Evolutionary conservation across 805 yeast species (phyloP), one percentile per base, ranked within the genome.

Genomic region (Clavispora vitiphila): DNA sequence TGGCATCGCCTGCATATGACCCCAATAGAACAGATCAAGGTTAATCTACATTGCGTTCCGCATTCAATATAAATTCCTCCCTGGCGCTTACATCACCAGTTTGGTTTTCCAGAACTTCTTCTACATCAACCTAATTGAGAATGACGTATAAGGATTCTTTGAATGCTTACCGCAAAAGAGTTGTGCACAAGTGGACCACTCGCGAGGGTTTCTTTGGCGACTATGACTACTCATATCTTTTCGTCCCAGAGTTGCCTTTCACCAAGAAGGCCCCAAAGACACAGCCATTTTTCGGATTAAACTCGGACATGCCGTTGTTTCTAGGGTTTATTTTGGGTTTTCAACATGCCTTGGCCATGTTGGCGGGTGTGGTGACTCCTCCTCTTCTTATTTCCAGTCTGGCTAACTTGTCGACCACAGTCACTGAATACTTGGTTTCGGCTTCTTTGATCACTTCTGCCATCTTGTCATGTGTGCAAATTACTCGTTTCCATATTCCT

Each of bases 301-400:
- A 88, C 58, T 78, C 81, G 34, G 86, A 81, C 1, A 81, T 90
- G 78, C 97, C 97, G 1, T 51, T 88, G n/a, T 51, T 84, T 7
- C 68, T 89, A 43, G 95, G 95, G 1, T 60, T 84, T 43, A 42
- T 89, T 9, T 73, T 90, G 25, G 96, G 97, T 14, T 72, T 89
- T 48, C 96, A 89, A 67, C 97, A 89, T 58, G 68, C 95, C 1
- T 62, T 89, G 49, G 80, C 96, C 20, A 89, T 90, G 96, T 67
- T 89, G 65, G 96, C 96, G 12, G 96, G 96, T 55, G 77, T 89
- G 38, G 83, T 85, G 27, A 70, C 93, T 7, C 96, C 96, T 8
- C 91, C 96, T 3, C 65, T 89, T 41, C 69, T 89, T 49, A 84
- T 87, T 37, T 69, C 89, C 0, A 53, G 71, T 10, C 61, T 76